These are phyloP conservation scores for Tulasnella calospora DNA, from an alignment of 768 basidiomycete genomes.

Conservation along the genomic window DNA sequence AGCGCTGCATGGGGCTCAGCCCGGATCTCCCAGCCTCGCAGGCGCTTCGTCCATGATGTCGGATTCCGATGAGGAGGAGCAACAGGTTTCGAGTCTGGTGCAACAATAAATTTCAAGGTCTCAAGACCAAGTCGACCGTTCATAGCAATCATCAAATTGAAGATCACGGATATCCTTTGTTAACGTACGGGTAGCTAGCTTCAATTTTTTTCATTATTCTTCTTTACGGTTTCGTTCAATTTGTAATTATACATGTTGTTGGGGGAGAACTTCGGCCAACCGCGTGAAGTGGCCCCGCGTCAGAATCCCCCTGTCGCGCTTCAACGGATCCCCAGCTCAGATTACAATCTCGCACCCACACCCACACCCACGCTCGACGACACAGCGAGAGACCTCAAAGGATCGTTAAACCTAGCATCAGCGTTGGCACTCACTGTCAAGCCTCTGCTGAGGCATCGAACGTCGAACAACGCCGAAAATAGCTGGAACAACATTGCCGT, in stretches of 20 bases:
- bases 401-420: background rate
- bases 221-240: background rate
- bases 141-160: background rate
- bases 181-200: background rate
- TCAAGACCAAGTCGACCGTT: background rate
- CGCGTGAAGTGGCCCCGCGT: background rate
- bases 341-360: conserved; percentile 10
- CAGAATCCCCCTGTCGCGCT: conserved; percentile 2
- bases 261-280: conserved; percentile 1
- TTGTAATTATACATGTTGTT: background rate
- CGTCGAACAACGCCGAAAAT: background rate
- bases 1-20: background rate
- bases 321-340: conserved; percentile 1
- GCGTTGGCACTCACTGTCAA: background rate
- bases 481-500: background rate
- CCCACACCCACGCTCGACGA: conserved; percentile 6
- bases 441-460: background rate
- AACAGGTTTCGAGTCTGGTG: background rate
- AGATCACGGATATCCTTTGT: background rate
- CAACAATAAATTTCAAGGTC: background rate
- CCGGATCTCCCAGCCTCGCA: background rate
- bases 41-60: background rate
- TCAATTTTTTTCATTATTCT: background rate
- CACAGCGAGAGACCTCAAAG: background rate
- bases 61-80: conserved; percentile 13